Evolutionary conservation across 345 rosid species (phyloP).

Genomic region (Brassica juncea): DNA sequence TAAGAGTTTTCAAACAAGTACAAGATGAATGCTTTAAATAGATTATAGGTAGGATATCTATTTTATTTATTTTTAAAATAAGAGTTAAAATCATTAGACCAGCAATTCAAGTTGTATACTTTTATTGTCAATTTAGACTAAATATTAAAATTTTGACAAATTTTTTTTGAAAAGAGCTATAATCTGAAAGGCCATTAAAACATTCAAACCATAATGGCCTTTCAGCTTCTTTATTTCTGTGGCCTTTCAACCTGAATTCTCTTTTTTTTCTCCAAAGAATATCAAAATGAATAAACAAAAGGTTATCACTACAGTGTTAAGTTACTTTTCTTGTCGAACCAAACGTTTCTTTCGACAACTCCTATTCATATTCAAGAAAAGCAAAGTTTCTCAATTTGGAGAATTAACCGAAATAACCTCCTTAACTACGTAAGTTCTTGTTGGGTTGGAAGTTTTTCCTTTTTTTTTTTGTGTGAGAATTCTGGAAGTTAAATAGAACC

Average conservation of each 20-base stretch:
- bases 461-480: neutral
- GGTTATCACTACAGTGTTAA: neutral
- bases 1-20: neutral
- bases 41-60: neutral
- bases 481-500: neutral
- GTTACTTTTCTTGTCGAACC: slow-evolving; percentile 6
- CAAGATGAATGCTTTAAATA: neutral
- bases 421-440: neutral
- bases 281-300: neutral
- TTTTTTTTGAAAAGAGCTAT: neutral
- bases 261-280: neutral
- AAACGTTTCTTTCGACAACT: slow-evolving; percentile 2
- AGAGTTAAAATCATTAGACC: neutral
- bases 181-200: neutral
- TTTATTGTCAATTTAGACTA: neutral
- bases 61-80: neutral
- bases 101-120: neutral
- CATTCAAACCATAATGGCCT: slow-evolving; percentile 6
- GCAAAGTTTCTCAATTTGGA: neutral
- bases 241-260: neutral
- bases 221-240: neutral
- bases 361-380: neutral
- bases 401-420: neutral
- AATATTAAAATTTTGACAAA: neutral
- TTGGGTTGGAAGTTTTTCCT: neutral